Evolutionary conservation across 1,139 yeast species (phyloP).

Genomic region (Lodderomyces oxycetoniae): DNA sequence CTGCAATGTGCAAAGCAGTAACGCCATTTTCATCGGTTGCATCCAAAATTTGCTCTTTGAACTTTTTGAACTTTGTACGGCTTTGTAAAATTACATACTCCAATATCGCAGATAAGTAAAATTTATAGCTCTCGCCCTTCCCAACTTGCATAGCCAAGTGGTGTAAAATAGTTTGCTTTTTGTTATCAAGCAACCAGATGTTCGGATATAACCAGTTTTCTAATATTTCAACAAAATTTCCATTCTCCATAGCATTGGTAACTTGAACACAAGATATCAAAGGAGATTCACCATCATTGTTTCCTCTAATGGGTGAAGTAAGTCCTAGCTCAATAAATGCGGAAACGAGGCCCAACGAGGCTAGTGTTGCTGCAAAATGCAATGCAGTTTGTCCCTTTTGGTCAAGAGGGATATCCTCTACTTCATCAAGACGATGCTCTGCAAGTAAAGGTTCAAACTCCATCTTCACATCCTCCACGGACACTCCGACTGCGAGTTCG

Average conservation of each 20-base stretch:
- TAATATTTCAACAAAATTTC: conserved; percentile 34
- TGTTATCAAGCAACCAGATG: conserved; percentile 34
- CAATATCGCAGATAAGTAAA: conserved; percentile 69
- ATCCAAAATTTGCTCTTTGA: conserved; percentile 65
- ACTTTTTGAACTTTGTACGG: conserved; percentile 52
- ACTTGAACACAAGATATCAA: conserved; percentile 39
- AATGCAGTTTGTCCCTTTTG: conserved; percentile 42
- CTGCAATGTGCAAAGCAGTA: conserved; percentile 85
- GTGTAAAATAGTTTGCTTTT: conserved; percentile 35
- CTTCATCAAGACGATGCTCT: conserved; percentile 11
- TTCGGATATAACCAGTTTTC: conserved; percentile 35
- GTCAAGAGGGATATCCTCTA: conserved; percentile 39
- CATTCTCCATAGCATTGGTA: conserved; percentile 45
- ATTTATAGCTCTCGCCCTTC: conserved; percentile 42
- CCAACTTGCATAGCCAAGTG: conserved; percentile 28
- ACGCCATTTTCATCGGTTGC: conserved; percentile 79
- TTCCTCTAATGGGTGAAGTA: conserved; percentile 42
- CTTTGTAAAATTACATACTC: conserved; percentile 67
- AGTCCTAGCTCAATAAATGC: conserved; percentile 34
- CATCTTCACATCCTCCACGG: conserved; percentile 31
- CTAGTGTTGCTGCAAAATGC: conserved; percentile 45
- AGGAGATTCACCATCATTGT: conserved; percentile 38
- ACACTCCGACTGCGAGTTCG: conserved; percentile 18
- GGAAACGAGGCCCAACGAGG: conserved; percentile 34
- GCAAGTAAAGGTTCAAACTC: conserved; percentile 21